phyloP scores from a whole-genome alignment of 352 stramenopile genomes.

The Phytophthora hybrid region DNA sequence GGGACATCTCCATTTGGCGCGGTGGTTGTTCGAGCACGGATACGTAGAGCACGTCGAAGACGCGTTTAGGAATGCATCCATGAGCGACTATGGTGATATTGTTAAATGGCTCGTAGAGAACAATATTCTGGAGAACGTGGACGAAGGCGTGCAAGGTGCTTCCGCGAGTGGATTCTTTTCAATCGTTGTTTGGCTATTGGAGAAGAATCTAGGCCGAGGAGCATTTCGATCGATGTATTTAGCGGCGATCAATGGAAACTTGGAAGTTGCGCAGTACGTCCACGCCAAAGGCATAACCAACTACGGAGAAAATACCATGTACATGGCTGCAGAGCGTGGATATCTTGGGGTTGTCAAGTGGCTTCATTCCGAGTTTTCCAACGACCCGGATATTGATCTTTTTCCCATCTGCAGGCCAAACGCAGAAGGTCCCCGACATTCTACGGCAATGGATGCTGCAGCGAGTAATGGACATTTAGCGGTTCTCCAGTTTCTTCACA shows the following conservation, averaged over 20 bases:
- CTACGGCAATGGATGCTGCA: constrained; percentile 34
- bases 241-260: constrained; percentile 33
- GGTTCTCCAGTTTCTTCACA: constrained; percentile 44
- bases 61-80: constrained; percentile 40
- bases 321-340: constrained; percentile 31
- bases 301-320: constrained; percentile 32
- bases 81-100: constrained; percentile 36
- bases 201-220: constrained; percentile 28
- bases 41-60: constrained; percentile 30
- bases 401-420: constrained; percentile 25
- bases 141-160: constrained; percentile 31
- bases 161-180: constrained; percentile 18
- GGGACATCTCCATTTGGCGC: constrained; percentile 32
- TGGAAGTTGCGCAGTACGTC: constrained; percentile 35
- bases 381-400: constrained; percentile 21
- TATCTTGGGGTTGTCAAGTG: constrained; percentile 37
- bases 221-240: constrained; percentile 30
- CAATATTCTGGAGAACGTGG: constrained; percentile 32
- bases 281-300: constrained; percentile 28
- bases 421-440: constrained; percentile 14
- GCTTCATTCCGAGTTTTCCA: constrained; percentile 26
- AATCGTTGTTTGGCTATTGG: constrained; percentile 28
- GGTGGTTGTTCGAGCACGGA: constrained; percentile 37
- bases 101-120: constrained; percentile 42
- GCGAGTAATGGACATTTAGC: constrained; percentile 24